These are phyloP conservation scores for Hyaloperonospora arabidopsidis DNA, from an alignment of 352 stramenopile genomes.

Conservation along the genomic window DNA sequence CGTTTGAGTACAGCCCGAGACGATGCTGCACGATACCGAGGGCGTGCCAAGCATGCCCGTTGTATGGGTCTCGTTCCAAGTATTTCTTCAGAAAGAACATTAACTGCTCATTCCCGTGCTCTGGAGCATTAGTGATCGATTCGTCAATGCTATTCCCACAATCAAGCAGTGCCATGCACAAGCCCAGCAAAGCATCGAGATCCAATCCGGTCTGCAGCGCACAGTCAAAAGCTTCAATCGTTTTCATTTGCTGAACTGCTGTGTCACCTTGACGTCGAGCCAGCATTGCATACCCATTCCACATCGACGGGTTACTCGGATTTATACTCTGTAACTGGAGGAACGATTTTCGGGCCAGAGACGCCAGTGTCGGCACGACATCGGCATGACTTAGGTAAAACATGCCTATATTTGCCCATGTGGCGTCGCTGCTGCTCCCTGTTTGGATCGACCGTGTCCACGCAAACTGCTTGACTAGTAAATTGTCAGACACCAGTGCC, in stretches of 20 bases:
- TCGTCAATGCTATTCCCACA: constrained; percentile 18
- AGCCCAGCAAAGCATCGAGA: constrained; percentile 62
- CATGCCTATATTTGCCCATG: constrained; percentile 83
- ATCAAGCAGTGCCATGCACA: constrained; percentile 35
- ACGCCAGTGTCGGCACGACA: constrained; percentile 17
- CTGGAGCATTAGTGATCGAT: constrained; percentile 11
- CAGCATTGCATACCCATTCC: constrained; percentile 80
- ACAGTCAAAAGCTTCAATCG: constrained; percentile 69
- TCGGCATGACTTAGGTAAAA: constrained; percentile 56
- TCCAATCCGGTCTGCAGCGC: constrained; percentile 65
- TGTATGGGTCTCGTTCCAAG: constrained; percentile 61
- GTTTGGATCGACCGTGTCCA: constrained; percentile 65
- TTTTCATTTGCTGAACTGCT: constrained; percentile 34
- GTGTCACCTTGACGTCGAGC: constrained; percentile 38
- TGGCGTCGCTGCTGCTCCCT: constrained; percentile 44
- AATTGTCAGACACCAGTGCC: constrained; percentile 46
- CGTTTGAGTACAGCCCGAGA: constrained; percentile 38
- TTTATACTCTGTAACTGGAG: constrained; percentile 80
- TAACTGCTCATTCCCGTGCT: constrained; percentile 30
- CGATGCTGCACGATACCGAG: constrained; percentile 57
- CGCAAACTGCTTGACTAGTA: constrained; percentile 72
- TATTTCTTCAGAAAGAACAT: constrained; percentile 80
- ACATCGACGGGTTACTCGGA: constrained; percentile 76
- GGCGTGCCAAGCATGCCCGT: constrained; percentile 50
- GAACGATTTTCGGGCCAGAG: constrained; percentile 66